These are phyloP conservation scores for Fusarium pseudograminearum DNA, from an alignment of 2,329 filamentous ascomycete genomes.

Conservation along the genomic window DNA sequence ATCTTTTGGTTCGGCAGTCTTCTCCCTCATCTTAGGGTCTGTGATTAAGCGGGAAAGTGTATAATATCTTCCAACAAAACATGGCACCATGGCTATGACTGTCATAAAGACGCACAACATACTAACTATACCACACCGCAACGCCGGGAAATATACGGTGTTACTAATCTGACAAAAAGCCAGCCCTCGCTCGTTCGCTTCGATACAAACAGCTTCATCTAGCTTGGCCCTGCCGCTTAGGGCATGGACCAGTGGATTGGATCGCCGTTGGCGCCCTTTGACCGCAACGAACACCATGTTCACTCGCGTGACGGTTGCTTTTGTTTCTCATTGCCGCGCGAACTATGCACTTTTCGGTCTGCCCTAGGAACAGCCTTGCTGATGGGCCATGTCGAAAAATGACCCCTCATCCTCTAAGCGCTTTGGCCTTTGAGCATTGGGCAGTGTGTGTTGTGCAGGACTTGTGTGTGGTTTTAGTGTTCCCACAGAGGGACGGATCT, in stretches of 20 bases:
- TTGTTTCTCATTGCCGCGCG: constrained; percentile 7
- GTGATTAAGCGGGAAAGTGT: not conserved
- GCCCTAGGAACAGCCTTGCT: constrained; percentile 5
- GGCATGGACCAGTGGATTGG: constrained; percentile 23
- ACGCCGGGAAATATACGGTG: not conserved
- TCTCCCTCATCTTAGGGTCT: not conserved
- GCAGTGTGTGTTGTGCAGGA: constrained; percentile 36
- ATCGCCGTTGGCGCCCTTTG: constrained; percentile 29
- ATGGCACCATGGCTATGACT: not conserved
- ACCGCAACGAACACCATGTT: constrained; percentile 35
- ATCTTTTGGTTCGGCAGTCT: not conserved
- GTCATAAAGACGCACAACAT: not conserved
- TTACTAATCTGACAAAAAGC: constrained; percentile 3
- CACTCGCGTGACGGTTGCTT: constrained; percentile 29
- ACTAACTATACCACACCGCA: not conserved
- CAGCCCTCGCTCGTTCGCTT: constrained; percentile 18
- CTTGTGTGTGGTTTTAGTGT: constrained; percentile 6
- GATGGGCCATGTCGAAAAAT: constrained; percentile 21
- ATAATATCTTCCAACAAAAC: not conserved
- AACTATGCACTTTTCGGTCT: constrained; percentile 17
- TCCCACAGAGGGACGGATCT: constrained; percentile 10
- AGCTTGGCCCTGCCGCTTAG: constrained; percentile 14
- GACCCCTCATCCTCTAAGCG: constrained; percentile 24
- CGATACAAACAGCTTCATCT: constrained; percentile 6
- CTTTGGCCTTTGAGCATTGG: constrained; percentile 22